Evolutionary conservation across 2,329 filamentous ascomycete genomes (phyloP), one percentile per base, ranked within the genome.

Genomic region (Simplicillium sp.): DNA sequence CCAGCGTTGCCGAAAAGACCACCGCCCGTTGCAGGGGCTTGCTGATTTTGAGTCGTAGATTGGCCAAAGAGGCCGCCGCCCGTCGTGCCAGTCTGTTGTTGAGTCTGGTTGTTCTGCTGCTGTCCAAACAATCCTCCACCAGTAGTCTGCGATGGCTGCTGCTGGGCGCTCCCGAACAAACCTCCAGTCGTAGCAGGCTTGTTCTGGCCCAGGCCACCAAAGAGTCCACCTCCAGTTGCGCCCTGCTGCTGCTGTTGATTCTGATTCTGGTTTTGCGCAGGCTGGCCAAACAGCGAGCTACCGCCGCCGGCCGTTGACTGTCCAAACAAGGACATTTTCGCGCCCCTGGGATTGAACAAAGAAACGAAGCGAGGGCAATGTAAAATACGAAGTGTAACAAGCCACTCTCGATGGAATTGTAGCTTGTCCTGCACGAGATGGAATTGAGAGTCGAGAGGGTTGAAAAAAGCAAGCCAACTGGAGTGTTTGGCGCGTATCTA

Each of bases 61-160:
- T 55, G 53, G 9, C 58, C 58, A 42, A 60, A 60, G 3, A 60
- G 48, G 7, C 58, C 52, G 36, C 54, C 51, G 34, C 56, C 55
- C 39, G 54, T 47, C 15, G 48, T 47, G 33, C 45, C 49, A 32
- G 47, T 35, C 32, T 43, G 45, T 32, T 44, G 45, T 32, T 41
- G 44, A 18, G 31, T 46, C 17, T 25, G 20, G 20, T 25, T 25
- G 20, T 25, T 25, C 20, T 25, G 20, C 9, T 25, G 20, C 40
- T 50, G 46, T 37, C 46, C 46, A 45, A 49, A 49, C 25, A 49
- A 36, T n/a, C 35, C 35, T 37, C 46, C 41, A 11, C 49, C 47
- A 5, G 37, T 39, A n/a, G 37, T 32, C 40, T 54, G 50, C 34
- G 50, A 51, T 11, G 16, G 50, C 41, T 41, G 44, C 7, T 40